phyloP scores from a whole-genome alignment of 1,284 basidiomycete species.

The Cryptococcus sp. region DNA sequence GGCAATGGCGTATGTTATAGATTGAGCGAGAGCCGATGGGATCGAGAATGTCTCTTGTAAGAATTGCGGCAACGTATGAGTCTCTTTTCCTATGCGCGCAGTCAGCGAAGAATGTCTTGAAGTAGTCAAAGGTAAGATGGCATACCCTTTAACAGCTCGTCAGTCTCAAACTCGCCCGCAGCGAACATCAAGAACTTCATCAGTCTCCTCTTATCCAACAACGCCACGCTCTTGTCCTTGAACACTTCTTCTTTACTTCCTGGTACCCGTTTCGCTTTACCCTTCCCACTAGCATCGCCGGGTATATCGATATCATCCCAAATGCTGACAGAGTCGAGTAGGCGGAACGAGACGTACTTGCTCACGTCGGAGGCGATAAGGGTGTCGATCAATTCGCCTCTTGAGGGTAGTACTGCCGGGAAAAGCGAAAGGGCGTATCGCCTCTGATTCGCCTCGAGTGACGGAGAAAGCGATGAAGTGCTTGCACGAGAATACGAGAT shows the following conservation, averaged over 20 bases:
- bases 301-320: constrained; percentile 18
- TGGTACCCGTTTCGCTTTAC: constrained; percentile 68
- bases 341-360: constrained; percentile 83
- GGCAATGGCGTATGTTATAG: constrained; percentile 72
- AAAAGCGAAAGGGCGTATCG: constrained; percentile 83
- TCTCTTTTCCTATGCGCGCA: constrained; percentile 56
- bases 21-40: constrained; percentile 60
- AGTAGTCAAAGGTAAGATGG: background rate
- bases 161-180: constrained; percentile 68
- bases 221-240: constrained; percentile 72
- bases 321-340: constrained; percentile 75
- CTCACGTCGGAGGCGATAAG: constrained; percentile 83
- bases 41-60: constrained; percentile 66
- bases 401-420: constrained; percentile 77
- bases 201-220: constrained; percentile 84
- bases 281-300: constrained; percentile 2
- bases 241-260: constrained; percentile 93
- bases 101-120: no score
- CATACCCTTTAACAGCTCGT: constrained; percentile 38
- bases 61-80: constrained; percentile 63
- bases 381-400: constrained; percentile 76
- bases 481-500: constrained; percentile 21
- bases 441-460: constrained; percentile 61
- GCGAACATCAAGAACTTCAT: constrained; percentile 91
- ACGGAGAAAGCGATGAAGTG: constrained; percentile 53